These are phyloP conservation scores for Waltiozyma sp. DNA, from an alignment of 1,139 yeast species.

Conservation along the genomic window DNA sequence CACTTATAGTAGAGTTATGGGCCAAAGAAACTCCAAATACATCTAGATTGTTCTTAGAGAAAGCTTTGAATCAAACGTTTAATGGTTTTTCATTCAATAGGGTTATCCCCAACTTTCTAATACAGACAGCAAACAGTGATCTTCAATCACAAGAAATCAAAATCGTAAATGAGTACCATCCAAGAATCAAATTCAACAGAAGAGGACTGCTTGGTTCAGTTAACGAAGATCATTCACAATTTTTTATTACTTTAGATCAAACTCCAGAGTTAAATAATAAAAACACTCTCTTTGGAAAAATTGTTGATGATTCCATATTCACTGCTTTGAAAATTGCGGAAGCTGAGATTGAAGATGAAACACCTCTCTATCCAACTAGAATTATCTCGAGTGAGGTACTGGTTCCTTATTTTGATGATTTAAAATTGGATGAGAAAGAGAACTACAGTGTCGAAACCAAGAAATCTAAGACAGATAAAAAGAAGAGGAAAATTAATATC, in stretches of 20 bases:
- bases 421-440: slow-evolving; percentile 13
- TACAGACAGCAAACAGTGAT: slow-evolving; percentile 29
- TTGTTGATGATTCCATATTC: slow-evolving; percentile 49
- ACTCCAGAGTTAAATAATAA: slow-evolving; percentile 34
- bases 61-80: slow-evolving; percentile 35
- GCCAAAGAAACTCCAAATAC: slow-evolving; percentile 58
- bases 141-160: slow-evolving; percentile 13
- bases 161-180: slow-evolving; percentile 38
- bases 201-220: slow-evolving; percentile 51
- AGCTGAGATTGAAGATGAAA: slow-evolving; percentile 33
- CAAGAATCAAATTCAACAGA: slow-evolving; percentile 39
- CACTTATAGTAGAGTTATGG: slow-evolving; percentile 53
- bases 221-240: slow-evolving; percentile 27
- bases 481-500: slow-evolving; percentile 18
- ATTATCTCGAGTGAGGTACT: slow-evolving; percentile 33
- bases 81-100: slow-evolving; percentile 31
- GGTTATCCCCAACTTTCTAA: slow-evolving; percentile 27
- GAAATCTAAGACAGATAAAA: slow-evolving; percentile 7
- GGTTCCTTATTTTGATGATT: slow-evolving; percentile 40
- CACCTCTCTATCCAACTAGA: slow-evolving; percentile 42
- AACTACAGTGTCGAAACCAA: slow-evolving; percentile 3
- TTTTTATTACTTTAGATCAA: slow-evolving; percentile 43
- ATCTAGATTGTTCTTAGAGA: slow-evolving; percentile 35
- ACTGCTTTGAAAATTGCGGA: slow-evolving; percentile 42
- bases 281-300: slow-evolving; percentile 50